Conservation (phyloP, 306 rosid genomes). For the Astragalus membranaceus region DNA sequence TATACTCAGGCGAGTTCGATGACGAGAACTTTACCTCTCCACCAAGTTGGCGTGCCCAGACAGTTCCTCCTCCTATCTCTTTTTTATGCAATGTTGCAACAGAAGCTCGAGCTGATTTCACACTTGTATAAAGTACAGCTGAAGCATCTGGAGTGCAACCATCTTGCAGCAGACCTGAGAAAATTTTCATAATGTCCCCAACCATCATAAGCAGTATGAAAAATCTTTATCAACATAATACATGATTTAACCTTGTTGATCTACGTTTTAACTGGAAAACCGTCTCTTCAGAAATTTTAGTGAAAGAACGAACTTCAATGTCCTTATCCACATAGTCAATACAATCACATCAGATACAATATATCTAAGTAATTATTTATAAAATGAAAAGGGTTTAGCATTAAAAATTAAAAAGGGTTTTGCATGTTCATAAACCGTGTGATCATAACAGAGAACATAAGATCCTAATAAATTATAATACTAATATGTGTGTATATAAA, state of each 20-base stretch:
- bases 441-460: no score
- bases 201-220: slow-evolving; percentile 4
- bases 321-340: not conserved
- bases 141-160: slow-evolving; percentile 88
- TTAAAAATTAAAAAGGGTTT: no score
- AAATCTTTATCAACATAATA: not conserved
- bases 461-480: no score
- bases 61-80: slow-evolving; percentile 57
- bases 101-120: slow-evolving; percentile 82
- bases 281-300: not conserved
- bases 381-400: no score
- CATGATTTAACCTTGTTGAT: slow-evolving; percentile 2
- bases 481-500: no score
- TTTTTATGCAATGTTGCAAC: slow-evolving; percentile 65
- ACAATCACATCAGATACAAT: not conserved
- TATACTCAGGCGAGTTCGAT: not conserved
- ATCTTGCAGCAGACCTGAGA: slow-evolving; percentile 82
- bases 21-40: slow-evolving; percentile 64
- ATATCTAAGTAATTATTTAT: not conserved
- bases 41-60: slow-evolving; percentile 97
- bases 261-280: slow-evolving; percentile 5
- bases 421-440: no score
- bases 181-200: slow-evolving; percentile 13
- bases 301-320: slow-evolving; percentile 1
- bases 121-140: slow-evolving; percentile 81